Evolutionary conservation across 2,329 filamentous ascomycete species (phyloP).

Genomic region (Triangularia verruculosa): DNA sequence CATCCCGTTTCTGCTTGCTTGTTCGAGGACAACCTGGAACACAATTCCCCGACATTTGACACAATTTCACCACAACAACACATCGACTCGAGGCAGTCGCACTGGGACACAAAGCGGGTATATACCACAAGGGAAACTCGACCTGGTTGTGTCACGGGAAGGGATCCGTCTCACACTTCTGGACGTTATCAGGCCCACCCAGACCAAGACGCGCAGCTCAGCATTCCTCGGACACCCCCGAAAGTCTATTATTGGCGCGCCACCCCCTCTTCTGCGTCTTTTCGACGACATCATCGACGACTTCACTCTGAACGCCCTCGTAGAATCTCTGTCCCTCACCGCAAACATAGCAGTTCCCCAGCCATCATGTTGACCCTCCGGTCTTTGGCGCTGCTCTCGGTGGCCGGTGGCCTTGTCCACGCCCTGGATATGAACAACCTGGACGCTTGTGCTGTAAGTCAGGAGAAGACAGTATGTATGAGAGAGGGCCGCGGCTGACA

Average conservation of each 20-base stretch:
- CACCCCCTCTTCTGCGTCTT: background rate
- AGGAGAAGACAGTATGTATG: conserved; percentile 2
- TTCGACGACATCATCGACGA: background rate
- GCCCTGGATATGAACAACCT: conserved; percentile 20
- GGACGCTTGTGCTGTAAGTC: conserved; percentile 24
- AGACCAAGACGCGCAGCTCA: background rate
- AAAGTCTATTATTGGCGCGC: background rate
- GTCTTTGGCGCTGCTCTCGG: conserved; percentile 14
- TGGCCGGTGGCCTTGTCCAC: conserved; percentile 18
- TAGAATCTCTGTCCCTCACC: background rate
- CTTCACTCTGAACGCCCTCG: background rate
- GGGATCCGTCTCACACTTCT: background rate
- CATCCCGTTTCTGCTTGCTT: background rate
- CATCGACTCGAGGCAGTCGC: background rate
- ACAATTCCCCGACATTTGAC: background rate
- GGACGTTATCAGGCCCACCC: background rate
- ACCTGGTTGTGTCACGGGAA: background rate
- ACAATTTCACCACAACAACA: background rate
- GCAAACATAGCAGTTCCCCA: background rate
- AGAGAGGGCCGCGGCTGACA: conserved; percentile 18
- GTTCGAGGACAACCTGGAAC: background rate
- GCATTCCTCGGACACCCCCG: conserved; percentile 3
- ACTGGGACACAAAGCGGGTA: background rate
- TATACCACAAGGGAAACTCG: background rate
- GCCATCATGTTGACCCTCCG: conserved; percentile 14